Evolutionary conservation across 1,284 basidiomycete species (phyloP).

Genomic region (Sporisorium scitamineum): DNA sequence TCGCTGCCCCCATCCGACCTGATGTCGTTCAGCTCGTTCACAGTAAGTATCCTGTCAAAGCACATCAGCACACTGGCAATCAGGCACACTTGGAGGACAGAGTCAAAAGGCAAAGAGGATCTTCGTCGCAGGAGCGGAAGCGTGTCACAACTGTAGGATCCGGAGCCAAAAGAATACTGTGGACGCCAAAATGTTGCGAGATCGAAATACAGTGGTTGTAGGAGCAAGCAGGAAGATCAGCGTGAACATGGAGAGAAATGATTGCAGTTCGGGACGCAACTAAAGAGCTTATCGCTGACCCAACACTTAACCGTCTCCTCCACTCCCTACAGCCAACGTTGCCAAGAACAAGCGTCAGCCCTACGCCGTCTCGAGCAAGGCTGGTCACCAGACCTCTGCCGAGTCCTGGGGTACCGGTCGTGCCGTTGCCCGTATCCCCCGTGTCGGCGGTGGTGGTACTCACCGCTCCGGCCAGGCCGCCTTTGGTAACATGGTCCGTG

Average conservation of each 20-base stretch:
- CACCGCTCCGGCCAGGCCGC: conserved; percentile 97
- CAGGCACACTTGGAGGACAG: background rate
- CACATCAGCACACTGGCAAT: background rate
- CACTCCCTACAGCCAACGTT: conserved; percentile 81
- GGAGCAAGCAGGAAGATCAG: background rate
- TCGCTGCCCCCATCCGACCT: conserved; percentile 97
- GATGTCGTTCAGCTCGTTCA: conserved; percentile 98
- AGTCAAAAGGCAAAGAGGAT: background rate
- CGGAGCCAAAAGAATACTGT: background rate
- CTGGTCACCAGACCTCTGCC: conserved; percentile 98
- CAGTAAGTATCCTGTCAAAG: conserved; percentile 77
- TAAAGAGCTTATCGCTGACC: conserved; percentile 13
- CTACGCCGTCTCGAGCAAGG: conserved; percentile 96
- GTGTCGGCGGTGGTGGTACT: conserved; percentile 98
- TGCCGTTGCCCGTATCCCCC: conserved; percentile 99
- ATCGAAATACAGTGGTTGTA: background rate
- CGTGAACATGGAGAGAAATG: background rate
- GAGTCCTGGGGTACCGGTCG: conserved; percentile 99
- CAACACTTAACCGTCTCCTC: background rate
- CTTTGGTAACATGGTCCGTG: conserved; percentile 79
- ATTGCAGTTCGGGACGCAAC: background rate
- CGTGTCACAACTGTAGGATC: background rate
- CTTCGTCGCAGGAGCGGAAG: background rate
- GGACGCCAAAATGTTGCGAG: background rate
- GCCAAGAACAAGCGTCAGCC: conserved; percentile 99